Conservation (phyloP, 495 filamentous ascomycete species). For the Talaromyces adpressus region DNA sequence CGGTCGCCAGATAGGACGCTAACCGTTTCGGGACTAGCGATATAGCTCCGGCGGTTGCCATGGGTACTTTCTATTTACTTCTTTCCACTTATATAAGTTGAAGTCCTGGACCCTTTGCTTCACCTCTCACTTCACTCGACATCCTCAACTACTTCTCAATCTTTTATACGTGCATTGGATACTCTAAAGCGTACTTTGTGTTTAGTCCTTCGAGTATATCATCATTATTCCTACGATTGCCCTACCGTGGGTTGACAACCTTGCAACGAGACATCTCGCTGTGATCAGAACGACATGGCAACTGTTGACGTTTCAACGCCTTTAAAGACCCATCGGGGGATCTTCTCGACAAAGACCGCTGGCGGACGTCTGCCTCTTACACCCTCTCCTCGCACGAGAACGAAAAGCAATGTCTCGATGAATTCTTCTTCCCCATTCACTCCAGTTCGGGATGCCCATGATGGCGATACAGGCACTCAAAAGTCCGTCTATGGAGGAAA, state of each 20-base stretch:
- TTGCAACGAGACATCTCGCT: neutral
- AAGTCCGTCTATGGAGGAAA: slow-evolving; percentile 71
- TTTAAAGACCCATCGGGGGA: slow-evolving; percentile 83
- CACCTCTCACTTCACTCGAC: neutral
- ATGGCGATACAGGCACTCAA: slow-evolving; percentile 42
- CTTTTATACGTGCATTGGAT: slow-evolving; percentile 2
- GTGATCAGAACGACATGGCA: slow-evolving; percentile 67
- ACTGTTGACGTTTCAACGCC: slow-evolving; percentile 84
- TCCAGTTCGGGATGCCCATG: slow-evolving; percentile 55
- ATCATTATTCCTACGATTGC: neutral
- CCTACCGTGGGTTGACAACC: neutral
- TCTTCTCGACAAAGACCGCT: slow-evolving; percentile 88
- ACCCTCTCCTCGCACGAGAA: slow-evolving; percentile 69
- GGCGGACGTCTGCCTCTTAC: slow-evolving; percentile 92
- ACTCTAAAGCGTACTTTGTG: neutral
- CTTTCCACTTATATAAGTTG: neutral
- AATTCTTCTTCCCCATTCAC: slow-evolving; percentile 73
- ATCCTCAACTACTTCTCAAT: neutral
- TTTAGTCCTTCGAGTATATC: neutral
- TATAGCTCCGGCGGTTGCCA: neutral
- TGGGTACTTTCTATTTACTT: slow-evolving; percentile 3
- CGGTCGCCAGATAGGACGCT: slow-evolving; percentile 36
- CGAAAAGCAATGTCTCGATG: slow-evolving; percentile 42
- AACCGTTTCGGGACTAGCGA: neutral
- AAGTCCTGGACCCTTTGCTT: neutral